phyloP scores from a whole-genome alignment of 2,329 filamentous ascomycete genomes.

The Pseudocercospora fuligena region DNA sequence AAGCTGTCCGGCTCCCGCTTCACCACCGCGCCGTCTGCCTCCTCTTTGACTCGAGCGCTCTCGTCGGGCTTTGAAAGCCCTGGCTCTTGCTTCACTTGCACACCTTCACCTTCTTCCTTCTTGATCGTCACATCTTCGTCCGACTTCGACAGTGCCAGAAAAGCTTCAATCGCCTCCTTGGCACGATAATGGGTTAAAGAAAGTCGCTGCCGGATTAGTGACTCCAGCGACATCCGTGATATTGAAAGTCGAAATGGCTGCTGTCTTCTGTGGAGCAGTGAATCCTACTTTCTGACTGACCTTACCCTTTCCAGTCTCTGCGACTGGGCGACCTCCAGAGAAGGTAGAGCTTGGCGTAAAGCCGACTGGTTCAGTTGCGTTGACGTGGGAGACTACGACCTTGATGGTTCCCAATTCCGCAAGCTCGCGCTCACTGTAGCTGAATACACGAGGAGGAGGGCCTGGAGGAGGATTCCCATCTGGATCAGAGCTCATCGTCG shows the following conservation, averaged over 20 bases:
- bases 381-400: conserved; percentile 20
- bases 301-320: too few relatives aligned
- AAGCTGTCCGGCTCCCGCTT: too few relatives aligned
- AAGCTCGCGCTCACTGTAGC: neutral
- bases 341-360: too few relatives aligned
- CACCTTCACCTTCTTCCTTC: neutral
- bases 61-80: neutral
- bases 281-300: neutral
- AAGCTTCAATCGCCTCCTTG: neutral
- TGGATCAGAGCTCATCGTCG: neutral
- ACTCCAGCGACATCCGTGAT: neutral
- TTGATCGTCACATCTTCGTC: neutral
- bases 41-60: neutral
- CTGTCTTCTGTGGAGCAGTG: neutral
- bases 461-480: neutral
- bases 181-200: conserved; percentile 3
- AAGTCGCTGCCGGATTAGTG: neutral
- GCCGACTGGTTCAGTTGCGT: too few relatives aligned
- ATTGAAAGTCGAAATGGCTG: neutral
- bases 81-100: neutral
- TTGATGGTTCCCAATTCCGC: conserved; percentile 24
- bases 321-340: too few relatives aligned
- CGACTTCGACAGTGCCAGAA: neutral
- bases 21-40: neutral
- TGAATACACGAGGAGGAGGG: neutral